Evolutionary conservation across 306 rosid species (phyloP), one percentile per base, ranked within the genome.

Genomic region (Bauhinia variegata): DNA sequence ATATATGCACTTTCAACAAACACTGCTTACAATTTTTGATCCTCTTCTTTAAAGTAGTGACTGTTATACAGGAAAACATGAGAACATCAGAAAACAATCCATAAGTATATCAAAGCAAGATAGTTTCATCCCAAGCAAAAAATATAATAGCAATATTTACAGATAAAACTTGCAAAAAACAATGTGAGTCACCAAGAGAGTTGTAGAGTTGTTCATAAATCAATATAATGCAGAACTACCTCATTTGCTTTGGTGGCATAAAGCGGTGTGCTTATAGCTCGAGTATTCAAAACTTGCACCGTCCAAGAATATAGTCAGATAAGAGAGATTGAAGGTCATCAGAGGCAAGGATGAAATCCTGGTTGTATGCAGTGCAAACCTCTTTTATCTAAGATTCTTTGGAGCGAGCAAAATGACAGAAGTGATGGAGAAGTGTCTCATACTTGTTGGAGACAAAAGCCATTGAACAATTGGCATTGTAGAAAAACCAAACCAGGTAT

Each of bases 311-410:
- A n/a, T n/a, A n/a, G n/a, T 93, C 99, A 42, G 97, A 90, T 46
- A 93, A 86, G 6, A 93, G 99, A 0, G 99, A 93, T 87, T 91
- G 96, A 68, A 93, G 99, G 72, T 93, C 99, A 15, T 93, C 99
- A 46, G 90, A 97, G 52, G 99, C 99, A 17, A 90, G 88, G 77
- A 93, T 93, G 86, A 93, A 93, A 77, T 93, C 99, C 70, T 90
- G 99, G 78, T 93, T 90, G 91, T 93, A 97, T 10, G 96, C 99
- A 48, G 86, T 90, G 78, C 98, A 92, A 16, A 92, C 98, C 46
- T 95, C 99, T 66, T 95, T 97, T 83, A 95, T 95, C 85, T 95
- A 95, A 0, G 96, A 87, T 67, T 95, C 99, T 65, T 95, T 95
- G 60, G 92, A 80, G 37, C 96, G 95, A 4, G 97, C 74, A 71